A percentile compares a stretch with the other conserved stretches of the same genome.
phyloP scores from a whole-genome alignment of 805 yeast genomes.

The Clavispora asparagi region DNA sequence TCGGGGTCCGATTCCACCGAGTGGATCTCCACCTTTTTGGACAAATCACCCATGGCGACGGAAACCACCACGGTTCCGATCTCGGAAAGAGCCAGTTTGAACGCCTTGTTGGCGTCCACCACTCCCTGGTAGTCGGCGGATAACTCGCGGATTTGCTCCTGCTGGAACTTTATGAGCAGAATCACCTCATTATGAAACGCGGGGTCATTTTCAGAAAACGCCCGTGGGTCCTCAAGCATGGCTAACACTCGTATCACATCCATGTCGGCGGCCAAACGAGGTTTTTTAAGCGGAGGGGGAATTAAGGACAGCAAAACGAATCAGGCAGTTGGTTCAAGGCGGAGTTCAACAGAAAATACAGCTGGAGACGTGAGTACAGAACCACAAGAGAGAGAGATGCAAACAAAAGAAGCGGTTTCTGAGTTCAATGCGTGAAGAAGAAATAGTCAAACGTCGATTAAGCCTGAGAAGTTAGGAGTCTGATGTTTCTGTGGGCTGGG shows the following conservation, averaged over 20 bases:
- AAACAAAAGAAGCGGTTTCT: not conserved
- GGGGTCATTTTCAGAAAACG: constrained; percentile 22
- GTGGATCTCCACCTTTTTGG: constrained; percentile 73
- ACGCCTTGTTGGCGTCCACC: constrained; percentile 59
- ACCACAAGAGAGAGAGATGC: not conserved
- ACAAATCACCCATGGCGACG: constrained; percentile 84
- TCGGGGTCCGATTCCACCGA: constrained; percentile 72
- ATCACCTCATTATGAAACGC: constrained; percentile 27
- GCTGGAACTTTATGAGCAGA: constrained; percentile 26
- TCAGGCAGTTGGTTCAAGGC: not conserved
- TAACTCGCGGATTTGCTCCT: constrained; percentile 21
- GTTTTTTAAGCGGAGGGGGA: constrained; percentile 11
- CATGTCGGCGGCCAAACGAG: constrained; percentile 21
- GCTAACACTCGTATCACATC: constrained; percentile 28
- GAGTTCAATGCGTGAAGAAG: no score
- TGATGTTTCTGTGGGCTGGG: no score
- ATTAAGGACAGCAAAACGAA: constrained; percentile 5
- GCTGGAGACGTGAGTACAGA: not conserved
- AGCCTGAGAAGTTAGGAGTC: no score
- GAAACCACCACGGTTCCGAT: constrained; percentile 84
- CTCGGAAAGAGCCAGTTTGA: constrained; percentile 66
- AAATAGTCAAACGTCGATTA: no score
- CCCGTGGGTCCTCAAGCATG: constrained; percentile 36
- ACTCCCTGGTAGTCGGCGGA: constrained; percentile 30
- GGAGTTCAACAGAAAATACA: not conserved